phyloP scores from a whole-genome alignment of 192 early-diverging fungal species.

The Backusella sp. region DNA sequence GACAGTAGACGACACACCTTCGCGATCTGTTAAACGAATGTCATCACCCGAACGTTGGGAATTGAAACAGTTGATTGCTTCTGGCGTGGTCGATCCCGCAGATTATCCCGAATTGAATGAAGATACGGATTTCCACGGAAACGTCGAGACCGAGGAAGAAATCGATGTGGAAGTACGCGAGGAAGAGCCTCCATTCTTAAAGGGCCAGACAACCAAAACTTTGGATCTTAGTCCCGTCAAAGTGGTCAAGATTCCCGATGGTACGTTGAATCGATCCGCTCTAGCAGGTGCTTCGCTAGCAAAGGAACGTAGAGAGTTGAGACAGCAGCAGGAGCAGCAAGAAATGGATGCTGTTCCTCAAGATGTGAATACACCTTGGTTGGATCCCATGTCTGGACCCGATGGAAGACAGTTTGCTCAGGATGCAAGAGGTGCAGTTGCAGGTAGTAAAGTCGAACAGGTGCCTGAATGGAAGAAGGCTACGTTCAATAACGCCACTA shows the following conservation, averaged over 20 bases:
- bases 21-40: conserved; percentile 70
- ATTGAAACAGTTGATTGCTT: conserved; percentile 96
- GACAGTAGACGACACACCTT: conserved; percentile 37
- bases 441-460: conserved; percentile 57
- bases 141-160: conserved; percentile 92
- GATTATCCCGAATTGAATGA: conserved; percentile 91
- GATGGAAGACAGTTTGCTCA: conserved; percentile 92
- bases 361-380: conserved; percentile 87
- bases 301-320: conserved; percentile 88
- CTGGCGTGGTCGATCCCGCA: conserved; percentile 80
- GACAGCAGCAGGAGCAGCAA: conserved; percentile 78
- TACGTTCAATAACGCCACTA: conserved; percentile 80
- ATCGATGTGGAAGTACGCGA: conserved; percentile 96
- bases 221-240: conserved; percentile 93
- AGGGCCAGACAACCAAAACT: conserved; percentile 84
- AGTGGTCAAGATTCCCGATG: conserved; percentile 97
- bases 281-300: conserved; percentile 88
- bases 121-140: conserved; percentile 74
- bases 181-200: conserved; percentile 93
- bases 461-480: conserved; percentile 91
- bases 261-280: conserved; percentile 93
- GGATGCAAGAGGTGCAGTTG: conserved; percentile 80
- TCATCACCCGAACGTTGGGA: conserved; percentile 97
- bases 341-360: conserved; percentile 81
- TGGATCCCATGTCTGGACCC: conserved; percentile 90